Evolutionary conservation across 2,329 filamentous ascomycete genomes (phyloP).

Genomic region (Ophiostoma angusticollis): DNA sequence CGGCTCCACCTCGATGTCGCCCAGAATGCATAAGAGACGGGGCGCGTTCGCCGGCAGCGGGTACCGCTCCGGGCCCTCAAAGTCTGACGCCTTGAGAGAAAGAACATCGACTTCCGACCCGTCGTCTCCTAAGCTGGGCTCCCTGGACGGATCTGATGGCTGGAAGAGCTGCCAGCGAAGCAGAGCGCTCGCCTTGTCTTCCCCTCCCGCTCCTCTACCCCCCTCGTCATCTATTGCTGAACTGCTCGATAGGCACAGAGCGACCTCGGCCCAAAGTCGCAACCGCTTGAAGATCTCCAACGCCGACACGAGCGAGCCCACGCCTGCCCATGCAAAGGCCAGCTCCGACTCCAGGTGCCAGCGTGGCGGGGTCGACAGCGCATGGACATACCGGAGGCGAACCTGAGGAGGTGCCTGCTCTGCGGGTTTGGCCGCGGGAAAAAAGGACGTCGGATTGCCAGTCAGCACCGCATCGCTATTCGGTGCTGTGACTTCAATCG

Average conservation of each 20-base stretch:
- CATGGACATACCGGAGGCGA: constrained; percentile 71
- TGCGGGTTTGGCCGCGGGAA: constrained; percentile 59
- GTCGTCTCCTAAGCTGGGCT: constrained; percentile 27
- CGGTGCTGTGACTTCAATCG: constrained; percentile 31
- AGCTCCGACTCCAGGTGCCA: constrained; percentile 95
- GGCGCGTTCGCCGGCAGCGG: constrained; percentile 72
- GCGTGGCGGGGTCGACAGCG: constrained; percentile 68
- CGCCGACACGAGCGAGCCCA: constrained; percentile 79
- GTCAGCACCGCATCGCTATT: constrained; percentile 15
- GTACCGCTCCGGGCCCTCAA: constrained; percentile 50
- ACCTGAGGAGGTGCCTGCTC: constrained; percentile 70
- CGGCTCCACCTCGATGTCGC: constrained; percentile 69
- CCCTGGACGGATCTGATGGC: constrained; percentile 31
- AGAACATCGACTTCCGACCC: constrained; percentile 44
- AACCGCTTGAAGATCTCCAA: constrained; percentile 92
- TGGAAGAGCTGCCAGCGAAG: constrained; percentile 70
- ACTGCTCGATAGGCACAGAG: constrained; percentile 65
- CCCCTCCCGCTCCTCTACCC: constrained; percentile 43
- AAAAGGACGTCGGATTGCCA: constrained; percentile 57
- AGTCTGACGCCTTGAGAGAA: constrained; percentile 40
- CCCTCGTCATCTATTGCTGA: constrained; percentile 44
- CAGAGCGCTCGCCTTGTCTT: constrained; percentile 68
- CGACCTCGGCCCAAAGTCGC: constrained; percentile 88
- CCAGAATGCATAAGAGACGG: constrained; percentile 82
- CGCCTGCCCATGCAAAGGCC: constrained; percentile 78